Percentiles rank a stretch among this genome's conserved stretches.
Evolutionary conservation across 208 protist species (phyloP).

Genomic region (Trypanosoma boissoni): DNA sequence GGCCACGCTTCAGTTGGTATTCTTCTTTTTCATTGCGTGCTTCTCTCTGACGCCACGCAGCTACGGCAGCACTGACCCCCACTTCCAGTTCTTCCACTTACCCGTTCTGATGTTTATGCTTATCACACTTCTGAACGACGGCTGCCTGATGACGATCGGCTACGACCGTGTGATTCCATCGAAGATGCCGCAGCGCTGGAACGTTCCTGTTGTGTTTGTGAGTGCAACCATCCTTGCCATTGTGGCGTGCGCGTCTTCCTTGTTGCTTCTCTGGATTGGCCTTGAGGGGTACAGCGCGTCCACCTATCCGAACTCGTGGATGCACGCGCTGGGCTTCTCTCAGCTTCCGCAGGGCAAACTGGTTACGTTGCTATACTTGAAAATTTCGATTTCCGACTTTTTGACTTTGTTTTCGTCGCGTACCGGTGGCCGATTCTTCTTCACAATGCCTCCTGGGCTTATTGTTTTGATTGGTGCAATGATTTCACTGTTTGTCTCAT

Average conservation of each 20-base stretch:
- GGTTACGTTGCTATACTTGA: constrained; percentile 84
- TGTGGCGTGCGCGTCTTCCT: constrained; percentile 64
- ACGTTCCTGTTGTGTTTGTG: constrained; percentile 59
- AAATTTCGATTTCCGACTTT: constrained; percentile 89
- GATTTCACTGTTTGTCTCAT: constrained; percentile 66
- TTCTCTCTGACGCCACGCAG: constrained; percentile 64
- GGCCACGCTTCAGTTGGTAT: constrained; percentile 77
- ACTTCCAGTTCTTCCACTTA: constrained; percentile 82
- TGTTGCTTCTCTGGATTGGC: constrained; percentile 62
- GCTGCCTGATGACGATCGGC: constrained; percentile 72
- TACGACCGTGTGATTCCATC: constrained; percentile 62
- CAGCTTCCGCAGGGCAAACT: constrained; percentile 68
- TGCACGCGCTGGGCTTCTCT: constrained; percentile 57
- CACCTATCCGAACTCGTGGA: constrained; percentile 56
- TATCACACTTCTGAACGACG: constrained; percentile 87
- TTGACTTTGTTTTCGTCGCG: constrained; percentile 89
- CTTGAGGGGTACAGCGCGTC: constrained; percentile 43
- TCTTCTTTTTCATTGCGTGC: constrained; percentile 82
- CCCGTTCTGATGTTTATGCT: constrained; percentile 92
- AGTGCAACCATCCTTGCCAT: constrained; percentile 52
- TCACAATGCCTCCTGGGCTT: constrained; percentile 47
- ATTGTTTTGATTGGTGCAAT: constrained; percentile 64
- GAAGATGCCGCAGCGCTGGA: constrained; percentile 62
- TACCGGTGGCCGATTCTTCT: constrained; percentile 78
- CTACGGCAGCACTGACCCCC: constrained; percentile 54